These are phyloP conservation scores for Aureobasidium sp. DNA, from an alignment of 2,329 filamentous ascomycete species.

Conservation along the genomic window DNA sequence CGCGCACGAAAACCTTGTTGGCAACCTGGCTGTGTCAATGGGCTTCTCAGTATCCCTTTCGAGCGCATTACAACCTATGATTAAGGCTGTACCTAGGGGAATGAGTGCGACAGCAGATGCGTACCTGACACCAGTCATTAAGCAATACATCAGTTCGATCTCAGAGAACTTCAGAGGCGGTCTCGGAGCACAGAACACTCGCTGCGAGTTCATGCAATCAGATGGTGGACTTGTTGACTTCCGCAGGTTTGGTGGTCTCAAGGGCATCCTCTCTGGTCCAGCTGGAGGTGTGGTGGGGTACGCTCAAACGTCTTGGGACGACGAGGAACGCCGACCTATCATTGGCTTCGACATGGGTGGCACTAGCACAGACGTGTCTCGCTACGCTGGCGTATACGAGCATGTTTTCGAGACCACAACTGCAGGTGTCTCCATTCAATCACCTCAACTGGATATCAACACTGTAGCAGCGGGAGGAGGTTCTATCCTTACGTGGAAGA, in stretches of 20 bases:
- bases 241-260: conserved; percentile 26
- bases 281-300: conserved; percentile 32
- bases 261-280: conserved; percentile 29
- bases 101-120: conserved; percentile 19
- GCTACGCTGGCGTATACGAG: conserved; percentile 29
- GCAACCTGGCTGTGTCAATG: conserved; percentile 24
- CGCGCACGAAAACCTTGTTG: conserved; percentile 25
- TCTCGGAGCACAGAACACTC: conserved; percentile 21
- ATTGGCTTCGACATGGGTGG: conserved; percentile 27
- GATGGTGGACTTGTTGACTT: conserved; percentile 28
- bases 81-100: conserved; percentile 18
- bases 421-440: conserved; percentile 26
- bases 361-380: conserved; percentile 28
- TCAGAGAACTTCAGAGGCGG: conserved; percentile 17
- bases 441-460: conserved; percentile 28
- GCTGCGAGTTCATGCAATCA: conserved; percentile 31
- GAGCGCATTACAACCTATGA: conserved; percentile 22
- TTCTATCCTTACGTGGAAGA: conserved; percentile 31
- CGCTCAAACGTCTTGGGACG: conserved; percentile 28
- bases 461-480: conserved; percentile 42
- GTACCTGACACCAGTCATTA: conserved; percentile 18
- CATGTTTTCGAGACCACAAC: conserved; percentile 29
- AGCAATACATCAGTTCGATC: conserved; percentile 18
- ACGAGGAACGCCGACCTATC: conserved; percentile 50
- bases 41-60: conserved; percentile 28